Evolutionary conservation across 2,329 filamentous ascomycete species (phyloP), one percentile per base, ranked within the genome.

Genomic region (Colletotrichum aenigma): DNA sequence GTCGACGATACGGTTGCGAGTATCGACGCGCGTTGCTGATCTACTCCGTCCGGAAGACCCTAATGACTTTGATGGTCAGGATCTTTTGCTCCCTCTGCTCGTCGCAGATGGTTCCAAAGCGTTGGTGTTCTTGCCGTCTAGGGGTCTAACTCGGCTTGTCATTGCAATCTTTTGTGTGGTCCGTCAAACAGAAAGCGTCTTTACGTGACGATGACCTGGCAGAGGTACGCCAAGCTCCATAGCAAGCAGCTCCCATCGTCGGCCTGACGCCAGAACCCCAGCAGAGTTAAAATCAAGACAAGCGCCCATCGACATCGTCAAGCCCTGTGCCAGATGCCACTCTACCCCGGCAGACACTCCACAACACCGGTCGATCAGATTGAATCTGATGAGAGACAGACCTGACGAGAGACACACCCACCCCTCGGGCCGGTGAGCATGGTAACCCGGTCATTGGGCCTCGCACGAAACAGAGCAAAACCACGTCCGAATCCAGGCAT

Each of bases 171-270:
- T 52, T 6, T 21, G n/a, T 24, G n/a, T 52, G 43, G 7, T 52
- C 10, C 21, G 6, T 13, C 1, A 1, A 0, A 52, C 0, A 21
- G n/a, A 6, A 52, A 24, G 43, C n/a, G 13, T 52, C 6, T 52
- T 21, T 6, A 13, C n/a, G 13, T 21, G n/a, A 21, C 10, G 10
- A 21, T 52, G 1, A 24, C 43, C 10, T 52, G n/a, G 1, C 43
- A 21, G 43, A 52, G n/a, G n/a, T 52, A 52, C 1, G 43, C 43
- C 43, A 4, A 24, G 43, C n/a, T 52, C 43, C 1, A 1, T 0
- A 21, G n/a, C n/a, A 52, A 52, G 1, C 55, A 58, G 55, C 26
- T 58, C 15, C 0, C 55, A 26, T 58, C 55, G 13, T 28, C 24
- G 24, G 24, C 15, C 55, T 4, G 21, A 6, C 21, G 7, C 16